Percentiles rank a stretch among this genome's conserved stretches.
These are phyloP conservation scores for Trypanosomatidae sp. DNA, from an alignment of 208 protist genomes.

Conservation along the genomic window DNA sequence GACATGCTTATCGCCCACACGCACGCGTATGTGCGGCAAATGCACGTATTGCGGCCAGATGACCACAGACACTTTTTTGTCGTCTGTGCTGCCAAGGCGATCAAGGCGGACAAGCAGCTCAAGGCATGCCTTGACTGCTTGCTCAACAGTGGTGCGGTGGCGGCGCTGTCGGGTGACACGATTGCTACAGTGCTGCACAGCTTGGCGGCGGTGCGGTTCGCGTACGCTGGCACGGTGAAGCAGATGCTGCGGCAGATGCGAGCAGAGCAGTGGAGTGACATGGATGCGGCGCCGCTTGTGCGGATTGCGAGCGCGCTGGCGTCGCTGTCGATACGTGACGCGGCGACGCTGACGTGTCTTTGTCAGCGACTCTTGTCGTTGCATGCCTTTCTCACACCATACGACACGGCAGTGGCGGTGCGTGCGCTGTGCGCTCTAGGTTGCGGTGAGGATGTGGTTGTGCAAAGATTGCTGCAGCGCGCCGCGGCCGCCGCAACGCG, in stretches of 20 bases:
- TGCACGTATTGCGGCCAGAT: constrained; percentile 51
- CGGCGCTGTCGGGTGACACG: constrained; percentile 33
- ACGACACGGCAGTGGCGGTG: constrained; percentile 43
- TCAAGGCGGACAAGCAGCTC: constrained; percentile 75
- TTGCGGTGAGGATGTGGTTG: constrained; percentile 25
- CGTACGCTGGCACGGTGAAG: constrained; percentile 51
- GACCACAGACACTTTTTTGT: constrained; percentile 81
- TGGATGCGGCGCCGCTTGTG: constrained; percentile 62
- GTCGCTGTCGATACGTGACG: constrained; percentile 38
- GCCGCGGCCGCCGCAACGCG: constrained; percentile 22
- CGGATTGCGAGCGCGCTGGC: constrained; percentile 39
- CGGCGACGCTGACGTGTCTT: constrained; percentile 20
- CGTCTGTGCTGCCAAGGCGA: constrained; percentile 71
- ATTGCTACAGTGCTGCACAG: constrained; percentile 66
- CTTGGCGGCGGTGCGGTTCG: constrained; percentile 56
- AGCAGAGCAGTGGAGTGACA: constrained; percentile 64
- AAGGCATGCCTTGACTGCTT: constrained; percentile 49
- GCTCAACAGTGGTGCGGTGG: constrained; percentile 18
- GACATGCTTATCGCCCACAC: constrained; percentile 22
- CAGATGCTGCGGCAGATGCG: constrained; percentile 40
- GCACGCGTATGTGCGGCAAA: constrained; percentile 32
- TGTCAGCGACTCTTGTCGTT: constrained; percentile 23
- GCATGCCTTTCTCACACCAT: constrained; percentile 35
- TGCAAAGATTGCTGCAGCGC: constrained; percentile 34
- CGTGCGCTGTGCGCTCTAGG: constrained; percentile 50